Evolutionary conservation across 164 flowering plant species (phyloP).

Genomic region (Malania oleifera): DNA sequence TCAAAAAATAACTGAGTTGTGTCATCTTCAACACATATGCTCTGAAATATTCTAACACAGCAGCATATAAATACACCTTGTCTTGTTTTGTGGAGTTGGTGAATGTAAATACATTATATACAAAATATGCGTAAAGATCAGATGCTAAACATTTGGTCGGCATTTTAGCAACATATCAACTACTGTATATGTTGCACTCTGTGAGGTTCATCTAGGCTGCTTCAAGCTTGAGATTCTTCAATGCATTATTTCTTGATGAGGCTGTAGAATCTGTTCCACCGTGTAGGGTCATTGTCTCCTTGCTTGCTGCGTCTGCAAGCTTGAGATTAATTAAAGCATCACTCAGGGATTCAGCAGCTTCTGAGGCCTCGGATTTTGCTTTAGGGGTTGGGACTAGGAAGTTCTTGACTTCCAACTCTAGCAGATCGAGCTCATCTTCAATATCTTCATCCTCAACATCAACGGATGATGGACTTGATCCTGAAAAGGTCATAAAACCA

Average conservation of each 20-base stretch:
- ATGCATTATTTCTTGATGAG: conserved; percentile 18
- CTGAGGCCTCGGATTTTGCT: conserved; percentile 15
- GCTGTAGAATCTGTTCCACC: conserved; percentile 15
- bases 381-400: conserved; percentile 8
- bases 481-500: conserved; percentile 23
- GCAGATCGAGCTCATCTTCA: conserved; percentile 65
- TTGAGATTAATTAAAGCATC: conserved; percentile 32
- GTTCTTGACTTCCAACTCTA: conserved; percentile 52
- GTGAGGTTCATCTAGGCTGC: conserved; percentile 28
- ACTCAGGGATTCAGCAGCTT: conserved; percentile 21
- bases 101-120: no score
- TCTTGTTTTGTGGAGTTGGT: no score
- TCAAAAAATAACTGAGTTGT: no score
- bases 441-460: conserved; percentile 62
- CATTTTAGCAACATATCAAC: background rate
- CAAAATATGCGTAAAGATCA: no score
- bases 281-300: conserved; percentile 6
- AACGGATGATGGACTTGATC: conserved; percentile 26
- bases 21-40: no score
- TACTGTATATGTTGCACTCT: no score
- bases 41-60: no score
- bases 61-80: no score
- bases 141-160: no score
- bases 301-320: conserved; percentile 21
- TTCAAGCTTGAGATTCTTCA: conserved; percentile 29